These are phyloP conservation scores for Alternaria brassicae DNA, from an alignment of 2,329 filamentous ascomycete species.

Conservation along the genomic window DNA sequence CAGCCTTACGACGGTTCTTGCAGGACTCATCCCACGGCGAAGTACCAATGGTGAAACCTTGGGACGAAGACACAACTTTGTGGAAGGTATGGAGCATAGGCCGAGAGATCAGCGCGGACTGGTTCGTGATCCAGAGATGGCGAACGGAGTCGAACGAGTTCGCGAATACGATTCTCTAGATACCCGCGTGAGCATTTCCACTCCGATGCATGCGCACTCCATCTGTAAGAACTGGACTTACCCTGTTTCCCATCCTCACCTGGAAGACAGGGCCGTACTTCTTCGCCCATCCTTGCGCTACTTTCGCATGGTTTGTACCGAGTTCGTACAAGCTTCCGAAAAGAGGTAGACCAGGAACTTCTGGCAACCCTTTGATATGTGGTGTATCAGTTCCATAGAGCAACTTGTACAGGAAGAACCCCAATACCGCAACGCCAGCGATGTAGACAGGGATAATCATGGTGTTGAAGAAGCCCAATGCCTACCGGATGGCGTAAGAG, in stretches of 20 bases:
- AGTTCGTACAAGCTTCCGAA: constrained; percentile 57
- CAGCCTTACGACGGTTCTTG: constrained; percentile 77
- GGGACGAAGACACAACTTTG: constrained; percentile 75
- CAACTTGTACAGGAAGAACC: constrained; percentile 51
- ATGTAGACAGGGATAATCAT: constrained; percentile 53
- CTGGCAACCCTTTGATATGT: constrained; percentile 58
- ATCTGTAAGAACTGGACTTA: constrained; percentile 37
- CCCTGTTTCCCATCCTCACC: constrained; percentile 69
- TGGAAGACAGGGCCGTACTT: constrained; percentile 61
- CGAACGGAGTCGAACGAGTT: constrained; percentile 79
- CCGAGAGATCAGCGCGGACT: constrained; percentile 77
- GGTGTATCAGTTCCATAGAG: constrained; percentile 57
- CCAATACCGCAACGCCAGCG: constrained; percentile 51
- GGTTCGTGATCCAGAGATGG: constrained; percentile 78
- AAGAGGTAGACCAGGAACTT: constrained; percentile 56
- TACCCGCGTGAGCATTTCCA: constrained; percentile 1
- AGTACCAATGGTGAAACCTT: constrained; percentile 83
- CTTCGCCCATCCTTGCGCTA: constrained; percentile 56
- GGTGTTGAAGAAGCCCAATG: constrained; percentile 3
- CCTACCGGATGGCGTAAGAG: not conserved
- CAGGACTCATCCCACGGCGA: constrained; percentile 85
- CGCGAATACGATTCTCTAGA: constrained; percentile 74
- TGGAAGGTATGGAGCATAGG: constrained; percentile 84
- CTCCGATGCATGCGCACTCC: not conserved
- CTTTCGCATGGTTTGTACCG: constrained; percentile 56